Percentiles rank a stretch among this genome's conserved stretches.
Conservation (phyloP, 129 eudicot genomes). For the Lactuca sativa region DNA sequence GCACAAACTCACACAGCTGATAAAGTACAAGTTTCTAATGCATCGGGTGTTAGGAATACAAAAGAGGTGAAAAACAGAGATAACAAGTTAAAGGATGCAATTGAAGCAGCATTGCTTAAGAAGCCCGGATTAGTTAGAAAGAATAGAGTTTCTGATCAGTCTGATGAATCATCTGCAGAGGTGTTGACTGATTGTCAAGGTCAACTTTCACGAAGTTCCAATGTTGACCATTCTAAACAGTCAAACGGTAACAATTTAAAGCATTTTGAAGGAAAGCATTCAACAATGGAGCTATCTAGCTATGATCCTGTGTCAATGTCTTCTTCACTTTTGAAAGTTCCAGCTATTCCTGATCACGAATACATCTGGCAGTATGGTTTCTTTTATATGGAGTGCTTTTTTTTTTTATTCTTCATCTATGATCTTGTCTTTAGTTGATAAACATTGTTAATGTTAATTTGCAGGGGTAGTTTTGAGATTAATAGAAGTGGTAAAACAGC, state of each 20-base stretch:
- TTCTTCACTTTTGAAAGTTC: constrained; percentile 33
- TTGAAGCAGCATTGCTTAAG: constrained; percentile 85
- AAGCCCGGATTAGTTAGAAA: constrained; percentile 76
- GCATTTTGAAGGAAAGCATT: constrained; percentile 37
- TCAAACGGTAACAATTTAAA: constrained; percentile 38
- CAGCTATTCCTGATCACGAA: constrained; percentile 85
- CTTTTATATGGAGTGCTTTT: background rate
- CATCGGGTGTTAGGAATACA: constrained; percentile 37
- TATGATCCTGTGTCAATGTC: constrained; percentile 37
- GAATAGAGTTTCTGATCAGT: constrained; percentile 48
- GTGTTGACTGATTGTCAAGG: constrained; percentile 38
- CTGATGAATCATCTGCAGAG: constrained; percentile 50
- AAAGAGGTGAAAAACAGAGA: constrained; percentile 47
- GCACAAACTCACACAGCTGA: constrained; percentile 37
- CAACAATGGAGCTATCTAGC: constrained; percentile 29
- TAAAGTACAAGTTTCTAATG: constrained; percentile 22
- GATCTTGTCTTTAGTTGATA: background rate
- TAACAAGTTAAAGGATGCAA: constrained; percentile 77
- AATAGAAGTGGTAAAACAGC: constrained; percentile 51
- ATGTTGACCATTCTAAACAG: constrained; percentile 44
- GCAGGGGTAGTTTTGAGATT: constrained; percentile 90
- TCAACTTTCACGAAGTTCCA: constrained; percentile 24
- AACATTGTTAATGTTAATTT: constrained; percentile 5
- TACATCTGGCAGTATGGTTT: constrained; percentile 86
- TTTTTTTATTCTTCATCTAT: constrained; percentile 2